These are phyloP conservation scores for Solanum phureja DNA, from an alignment of 257 asterid species.

Conservation along the genomic window DNA sequence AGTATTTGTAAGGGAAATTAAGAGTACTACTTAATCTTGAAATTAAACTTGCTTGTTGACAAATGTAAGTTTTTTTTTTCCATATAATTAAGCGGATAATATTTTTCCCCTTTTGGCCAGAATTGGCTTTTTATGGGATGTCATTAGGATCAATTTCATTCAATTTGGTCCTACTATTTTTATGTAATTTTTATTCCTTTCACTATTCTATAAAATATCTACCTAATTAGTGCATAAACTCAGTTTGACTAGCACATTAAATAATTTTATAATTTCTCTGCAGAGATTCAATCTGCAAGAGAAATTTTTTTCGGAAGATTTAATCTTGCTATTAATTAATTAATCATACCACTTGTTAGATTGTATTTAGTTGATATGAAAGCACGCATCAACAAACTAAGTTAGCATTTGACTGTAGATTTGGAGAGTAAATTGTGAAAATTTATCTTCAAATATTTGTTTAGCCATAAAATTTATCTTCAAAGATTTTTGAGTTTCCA, in stretches of 20 bases:
- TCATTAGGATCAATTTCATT: neutral
- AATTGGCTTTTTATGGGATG: neutral
- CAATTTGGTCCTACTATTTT: neutral
- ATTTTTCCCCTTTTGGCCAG: neutral
- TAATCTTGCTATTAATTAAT: neutral
- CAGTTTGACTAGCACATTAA: neutral
- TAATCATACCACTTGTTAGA: neutral
- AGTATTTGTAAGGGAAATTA: constrained; percentile 17
- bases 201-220: neutral
- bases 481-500: neutral
- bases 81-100: neutral
- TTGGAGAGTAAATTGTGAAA: neutral
- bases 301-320: neutral
- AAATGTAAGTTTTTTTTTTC: neutral
- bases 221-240: neutral
- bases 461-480: no score
- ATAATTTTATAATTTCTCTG: neutral
- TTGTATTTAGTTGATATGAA: neutral
- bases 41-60: neutral
- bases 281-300: neutral
- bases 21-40: neutral
- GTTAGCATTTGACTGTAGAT: no score
- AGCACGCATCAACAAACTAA: neutral
- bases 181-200: neutral
- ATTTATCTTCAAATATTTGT: no score